A percentile compares a stretch with the other conserved stretches of the same genome.
Evolutionary conservation across 2,329 filamentous ascomycete genomes (phyloP).

Genomic region (Plectosphaerella cucumerina): DNA sequence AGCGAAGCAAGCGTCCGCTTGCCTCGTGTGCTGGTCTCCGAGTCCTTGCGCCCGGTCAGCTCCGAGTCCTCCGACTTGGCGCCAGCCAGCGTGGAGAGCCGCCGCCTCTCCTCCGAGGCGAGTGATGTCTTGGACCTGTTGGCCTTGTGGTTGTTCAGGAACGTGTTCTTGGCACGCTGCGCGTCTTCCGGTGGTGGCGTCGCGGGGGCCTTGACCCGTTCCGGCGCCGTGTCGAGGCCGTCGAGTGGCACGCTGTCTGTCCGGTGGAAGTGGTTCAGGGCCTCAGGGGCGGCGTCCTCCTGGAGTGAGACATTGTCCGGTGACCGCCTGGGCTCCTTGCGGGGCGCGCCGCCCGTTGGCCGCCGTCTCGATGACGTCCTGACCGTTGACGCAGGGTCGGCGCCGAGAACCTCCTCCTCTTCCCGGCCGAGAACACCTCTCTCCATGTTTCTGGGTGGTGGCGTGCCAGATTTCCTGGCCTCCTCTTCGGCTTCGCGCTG

Average conservation of each 20-base stretch:
- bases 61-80: slow-evolving; percentile 43
- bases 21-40: slow-evolving; percentile 45
- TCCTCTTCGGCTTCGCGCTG: slow-evolving; percentile 56
- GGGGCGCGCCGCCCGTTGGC: slow-evolving; percentile 23
- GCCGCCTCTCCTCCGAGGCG: slow-evolving; percentile 31
- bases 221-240: slow-evolving; percentile 13
- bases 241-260: slow-evolving; percentile 42
- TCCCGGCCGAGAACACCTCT: slow-evolving; percentile 58
- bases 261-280: slow-evolving; percentile 37
- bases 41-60: slow-evolving; percentile 49
- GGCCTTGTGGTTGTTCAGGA: slow-evolving; percentile 18
- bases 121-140: slow-evolving; percentile 47
- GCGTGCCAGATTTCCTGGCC: slow-evolving; percentile 44
- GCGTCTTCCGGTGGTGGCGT: slow-evolving; percentile 1
- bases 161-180: slow-evolving; percentile 2
- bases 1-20: slow-evolving; percentile 65
- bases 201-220: slow-evolving; percentile 14
- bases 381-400: slow-evolving; percentile 49
- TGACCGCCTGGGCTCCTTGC: slow-evolving; percentile 10
- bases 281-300: slow-evolving; percentile 6
- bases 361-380: slow-evolving; percentile 53
- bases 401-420: slow-evolving; percentile 47
- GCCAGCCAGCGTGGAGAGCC: slow-evolving; percentile 25
- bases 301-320: slow-evolving; percentile 8
- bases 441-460: slow-evolving; percentile 53